Percentiles rank a stretch among this genome's conserved stretches.
phyloP scores from a whole-genome alignment of 192 early-diverging fungal species.

The Coemansia sp. region DNA sequence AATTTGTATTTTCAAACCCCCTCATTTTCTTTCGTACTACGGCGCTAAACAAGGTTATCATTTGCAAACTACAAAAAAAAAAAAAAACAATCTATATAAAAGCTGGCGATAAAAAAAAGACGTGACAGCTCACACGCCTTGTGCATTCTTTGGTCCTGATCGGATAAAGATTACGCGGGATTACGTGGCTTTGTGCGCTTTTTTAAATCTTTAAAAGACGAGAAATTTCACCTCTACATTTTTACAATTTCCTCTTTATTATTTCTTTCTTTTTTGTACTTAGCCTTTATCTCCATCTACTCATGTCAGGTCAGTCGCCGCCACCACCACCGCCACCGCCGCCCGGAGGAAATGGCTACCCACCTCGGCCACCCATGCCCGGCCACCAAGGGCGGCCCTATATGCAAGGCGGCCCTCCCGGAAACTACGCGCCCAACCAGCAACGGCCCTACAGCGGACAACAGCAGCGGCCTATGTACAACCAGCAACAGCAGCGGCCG shows the following conservation, averaged over 20 bases:
- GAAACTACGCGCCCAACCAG: conserved; percentile 11
- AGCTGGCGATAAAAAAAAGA: neutral
- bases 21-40: no score
- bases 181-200: neutral
- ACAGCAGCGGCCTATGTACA: neutral
- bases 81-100: no score
- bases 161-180: neutral
- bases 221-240: neutral
- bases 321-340: conserved; percentile 18
- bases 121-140: no score
- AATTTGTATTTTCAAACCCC: no score
- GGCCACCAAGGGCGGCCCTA: conserved; percentile 19
- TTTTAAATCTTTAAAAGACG: no score
- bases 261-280: neutral
- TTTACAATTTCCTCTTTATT: neutral
- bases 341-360: neutral
- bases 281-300: neutral
- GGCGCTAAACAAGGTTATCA: no score
- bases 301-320: conserved; percentile 19
- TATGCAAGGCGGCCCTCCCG: conserved; percentile 9
- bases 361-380: neutral
- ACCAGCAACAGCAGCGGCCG: conserved; percentile 11
- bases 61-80: no score
- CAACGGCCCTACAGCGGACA: conserved; percentile 4
- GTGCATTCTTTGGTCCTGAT: neutral